Percentiles rank a stretch among this genome's conserved stretches.
Conservation (phyloP, 257 asterid genomes). For the Rhazya stricta region DNA sequence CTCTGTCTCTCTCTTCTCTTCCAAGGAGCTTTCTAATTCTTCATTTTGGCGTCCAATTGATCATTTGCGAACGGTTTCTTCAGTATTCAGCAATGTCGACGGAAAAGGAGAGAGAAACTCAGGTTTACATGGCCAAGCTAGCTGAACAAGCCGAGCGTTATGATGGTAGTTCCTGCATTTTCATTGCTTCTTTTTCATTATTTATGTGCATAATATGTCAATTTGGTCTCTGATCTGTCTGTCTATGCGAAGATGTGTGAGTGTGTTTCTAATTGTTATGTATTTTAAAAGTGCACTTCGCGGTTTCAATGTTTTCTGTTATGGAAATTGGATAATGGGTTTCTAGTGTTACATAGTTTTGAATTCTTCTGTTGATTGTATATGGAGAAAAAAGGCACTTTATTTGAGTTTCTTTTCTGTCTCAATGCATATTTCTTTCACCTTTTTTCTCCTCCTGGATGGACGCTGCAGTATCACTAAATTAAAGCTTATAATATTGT, state of each 20-base stretch:
- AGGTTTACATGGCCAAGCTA: constrained; percentile 80
- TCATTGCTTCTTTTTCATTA: background rate
- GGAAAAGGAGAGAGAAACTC: constrained; percentile 70
- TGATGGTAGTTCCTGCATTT: constrained; percentile 43
- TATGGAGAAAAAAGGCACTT: too few relatives aligned
- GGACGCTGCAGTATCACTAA: background rate
- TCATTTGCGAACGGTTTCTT: background rate
- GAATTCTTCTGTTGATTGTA: background rate
- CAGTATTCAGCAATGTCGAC: constrained; percentile 40
- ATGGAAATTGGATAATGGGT: background rate
- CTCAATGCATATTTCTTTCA: too few relatives aligned
- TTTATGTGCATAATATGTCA: background rate
- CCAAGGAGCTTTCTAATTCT: constrained; percentile 1
- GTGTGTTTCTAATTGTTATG: background rate
- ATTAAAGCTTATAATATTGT: too few relatives aligned
- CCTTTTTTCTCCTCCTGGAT: too few relatives aligned
- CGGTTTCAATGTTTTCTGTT: background rate
- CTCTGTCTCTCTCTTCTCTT: constrained; percentile 9
- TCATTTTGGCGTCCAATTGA: background rate
- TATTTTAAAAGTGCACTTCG: background rate
- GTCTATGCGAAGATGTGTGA: background rate
- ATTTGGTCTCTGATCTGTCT: background rate
- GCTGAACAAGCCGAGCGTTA: constrained; percentile 91
- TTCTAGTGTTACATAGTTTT: background rate
- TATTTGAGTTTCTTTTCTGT: background rate